A percentile compares a stretch with the other conserved stretches of the same genome.
phyloP scores from a whole-genome alignment of 495 filamentous ascomycete species.

The Amphirosellinia nigrospora region DNA sequence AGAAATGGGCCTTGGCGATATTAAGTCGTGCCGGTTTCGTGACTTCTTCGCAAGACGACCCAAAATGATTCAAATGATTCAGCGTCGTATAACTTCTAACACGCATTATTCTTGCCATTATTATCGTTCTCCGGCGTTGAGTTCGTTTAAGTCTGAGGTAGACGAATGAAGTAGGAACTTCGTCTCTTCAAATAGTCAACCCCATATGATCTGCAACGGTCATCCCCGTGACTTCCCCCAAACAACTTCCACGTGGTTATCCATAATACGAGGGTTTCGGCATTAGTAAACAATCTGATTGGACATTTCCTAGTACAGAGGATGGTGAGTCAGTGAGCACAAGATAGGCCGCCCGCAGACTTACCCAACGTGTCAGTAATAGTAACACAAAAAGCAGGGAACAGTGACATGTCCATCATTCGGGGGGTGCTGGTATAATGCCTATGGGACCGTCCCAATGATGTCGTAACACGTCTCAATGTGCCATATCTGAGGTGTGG shows the following conservation, averaged over 20 bases:
- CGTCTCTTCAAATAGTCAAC: slow-evolving; percentile 13
- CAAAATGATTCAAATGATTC: not conserved
- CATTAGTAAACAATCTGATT: slow-evolving; percentile 8
- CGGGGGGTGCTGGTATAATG: not conserved
- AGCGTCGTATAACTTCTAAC: not conserved
- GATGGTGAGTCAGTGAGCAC: not conserved
- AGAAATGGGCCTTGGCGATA: not conserved
- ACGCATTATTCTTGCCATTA: not conserved
- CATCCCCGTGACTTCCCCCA: not conserved
- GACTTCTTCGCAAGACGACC: not conserved
- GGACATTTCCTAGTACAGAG: not conserved
- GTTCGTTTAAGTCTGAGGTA: not conserved
- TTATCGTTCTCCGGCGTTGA: not conserved
- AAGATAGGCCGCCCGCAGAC: not conserved
- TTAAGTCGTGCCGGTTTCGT: not conserved
- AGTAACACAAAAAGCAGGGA: not conserved
- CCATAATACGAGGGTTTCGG: slow-evolving; percentile 12
- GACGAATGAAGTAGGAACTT: not conserved
- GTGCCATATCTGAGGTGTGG: not conserved
- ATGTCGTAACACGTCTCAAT: slow-evolving; percentile 1
- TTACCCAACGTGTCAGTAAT: not conserved
- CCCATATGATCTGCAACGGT: slow-evolving; percentile 7
- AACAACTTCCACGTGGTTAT: slow-evolving; percentile 18
- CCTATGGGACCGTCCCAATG: not conserved
- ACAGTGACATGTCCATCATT: not conserved